phyloP scores from a whole-genome alignment of 129 eudicot genomes.

The Logfia minima region DNA sequence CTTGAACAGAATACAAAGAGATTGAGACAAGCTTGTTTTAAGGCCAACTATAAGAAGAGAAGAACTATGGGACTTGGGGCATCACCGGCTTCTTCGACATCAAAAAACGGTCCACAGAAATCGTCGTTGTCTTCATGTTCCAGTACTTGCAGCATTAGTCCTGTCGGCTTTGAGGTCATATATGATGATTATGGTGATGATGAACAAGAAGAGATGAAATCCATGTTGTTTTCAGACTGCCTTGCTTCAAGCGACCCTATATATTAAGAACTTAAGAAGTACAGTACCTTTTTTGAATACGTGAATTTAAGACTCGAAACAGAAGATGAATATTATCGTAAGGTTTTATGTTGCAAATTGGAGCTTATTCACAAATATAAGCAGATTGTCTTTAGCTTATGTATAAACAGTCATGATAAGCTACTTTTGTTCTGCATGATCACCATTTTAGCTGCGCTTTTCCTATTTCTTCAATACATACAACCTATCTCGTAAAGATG shows the following conservation, averaged over 20 bases:
- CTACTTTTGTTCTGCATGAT: not conserved
- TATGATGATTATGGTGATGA: constrained; percentile 23
- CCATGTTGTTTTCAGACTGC: constrained; percentile 26
- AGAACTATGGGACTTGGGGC: constrained; percentile 36
- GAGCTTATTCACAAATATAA: not conserved
- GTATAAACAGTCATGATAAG: not conserved
- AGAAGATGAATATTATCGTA: not conserved
- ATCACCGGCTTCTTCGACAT: constrained; percentile 2
- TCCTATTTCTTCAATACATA: not conserved
- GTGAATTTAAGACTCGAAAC: not conserved
- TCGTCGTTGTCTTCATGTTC: constrained; percentile 12
- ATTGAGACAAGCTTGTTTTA: constrained; percentile 85
- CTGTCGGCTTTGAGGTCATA: constrained; percentile 13
- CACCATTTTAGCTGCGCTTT: not conserved
- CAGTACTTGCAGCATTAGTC: constrained; percentile 18
- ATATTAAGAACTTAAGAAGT: constrained; percentile 27
- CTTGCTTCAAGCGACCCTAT: constrained; percentile 20
- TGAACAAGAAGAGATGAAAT: constrained; percentile 29
- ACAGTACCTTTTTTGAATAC: not conserved
- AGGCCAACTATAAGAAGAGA: constrained; percentile 82
- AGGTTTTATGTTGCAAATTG: not conserved
- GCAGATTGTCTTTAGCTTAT: not conserved
- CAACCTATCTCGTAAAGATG: not conserved
- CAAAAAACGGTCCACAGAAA: constrained; percentile 4
- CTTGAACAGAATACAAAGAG: constrained; percentile 73